Base-by-base conservation (phyloP, 768 basidiomycete genomes). In the Hemileccinum rubropunctum region DNA sequence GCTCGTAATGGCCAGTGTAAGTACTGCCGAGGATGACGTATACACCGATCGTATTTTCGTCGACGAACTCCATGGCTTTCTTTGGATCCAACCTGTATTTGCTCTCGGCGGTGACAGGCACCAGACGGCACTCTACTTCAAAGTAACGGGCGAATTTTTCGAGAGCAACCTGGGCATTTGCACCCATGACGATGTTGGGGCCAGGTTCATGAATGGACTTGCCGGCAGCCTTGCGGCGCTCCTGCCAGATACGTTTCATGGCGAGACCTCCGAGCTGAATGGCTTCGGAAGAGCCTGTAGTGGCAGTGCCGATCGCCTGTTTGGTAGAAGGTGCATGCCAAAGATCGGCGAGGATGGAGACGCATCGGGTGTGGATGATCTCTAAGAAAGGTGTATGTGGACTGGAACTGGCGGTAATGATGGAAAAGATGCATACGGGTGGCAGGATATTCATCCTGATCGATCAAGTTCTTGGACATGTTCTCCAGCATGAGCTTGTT, bases 31-130 rank as follows among this genome's bases (percentile, higher is more conserved):
- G 71, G 50, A 80, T 80, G 49, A 81, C 80, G 53, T 82, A 86
- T 45, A 87, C 70, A 41, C 84, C 84, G 51, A 87, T 86, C 1
- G 82, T 83, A 54, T 86, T 86, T 70, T 86, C 84, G 58, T 87
- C 86, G 14, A 86, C 75, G 44, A 72, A 79, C 37, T 85, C 70
- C 73, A 86, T 79, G 0, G 81, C 82, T 42, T 74, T 76, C 62
- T 83, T 76, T 2, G 85, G 76, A 50, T 86, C 85, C 61, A 95
- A 84, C 47, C 88, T 81, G 58, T 92, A 90, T 33, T 88, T 84
- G 66, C 74, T 85, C 62, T 80, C 80, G n/a, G 70, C 73, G 37
- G 75, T 78, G 57, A 86, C 76, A 3, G 85, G 85, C 2, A 87
- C 84, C 6, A 84, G 73, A 10, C 83, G 70, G 42, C 70, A 75